These are phyloP conservation scores for Babesia caballi DNA, from an alignment of 169 alveolate species.

Conservation along the genomic window DNA sequence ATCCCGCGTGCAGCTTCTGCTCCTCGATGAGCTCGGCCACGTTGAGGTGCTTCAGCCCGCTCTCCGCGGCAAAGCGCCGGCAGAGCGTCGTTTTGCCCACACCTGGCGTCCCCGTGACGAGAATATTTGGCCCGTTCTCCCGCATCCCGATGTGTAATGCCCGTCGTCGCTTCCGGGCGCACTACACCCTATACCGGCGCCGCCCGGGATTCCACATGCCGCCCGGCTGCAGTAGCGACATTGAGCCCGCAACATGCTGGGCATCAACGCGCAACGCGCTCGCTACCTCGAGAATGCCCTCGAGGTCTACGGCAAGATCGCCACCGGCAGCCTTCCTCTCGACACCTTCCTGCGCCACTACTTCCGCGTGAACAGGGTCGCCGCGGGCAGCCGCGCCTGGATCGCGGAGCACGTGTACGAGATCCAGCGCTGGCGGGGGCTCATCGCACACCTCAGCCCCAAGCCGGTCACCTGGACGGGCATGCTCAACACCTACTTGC, in stretches of 20 bases:
- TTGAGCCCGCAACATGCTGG: constrained; percentile 3
- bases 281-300: constrained; percentile 77
- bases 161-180: not conserved
- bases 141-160: constrained; percentile 4
- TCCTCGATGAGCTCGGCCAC: constrained; percentile 64
- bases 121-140: constrained; percentile 57
- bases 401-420: constrained; percentile 71
- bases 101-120: constrained; percentile 77
- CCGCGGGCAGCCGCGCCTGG: constrained; percentile 67
- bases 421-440: constrained; percentile 74
- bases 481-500: constrained; percentile 68
- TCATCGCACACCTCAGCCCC: constrained; percentile 72
- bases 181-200: not conserved
- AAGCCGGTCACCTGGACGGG: constrained; percentile 75
- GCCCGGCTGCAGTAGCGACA: not conserved
- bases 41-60: constrained; percentile 49
- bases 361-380: constrained; percentile 50
- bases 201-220: not conserved
- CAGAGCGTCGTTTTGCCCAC: constrained; percentile 71
- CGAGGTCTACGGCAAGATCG: constrained; percentile 56
- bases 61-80: constrained; percentile 12
- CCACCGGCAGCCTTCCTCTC: constrained; percentile 49
- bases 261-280: constrained; percentile 74
- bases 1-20: constrained; percentile 60
- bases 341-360: constrained; percentile 57